These are phyloP conservation scores for Zanthoxylum bungeanum DNA, from an alignment of 345 rosid genomes.

Conservation along the genomic window DNA sequence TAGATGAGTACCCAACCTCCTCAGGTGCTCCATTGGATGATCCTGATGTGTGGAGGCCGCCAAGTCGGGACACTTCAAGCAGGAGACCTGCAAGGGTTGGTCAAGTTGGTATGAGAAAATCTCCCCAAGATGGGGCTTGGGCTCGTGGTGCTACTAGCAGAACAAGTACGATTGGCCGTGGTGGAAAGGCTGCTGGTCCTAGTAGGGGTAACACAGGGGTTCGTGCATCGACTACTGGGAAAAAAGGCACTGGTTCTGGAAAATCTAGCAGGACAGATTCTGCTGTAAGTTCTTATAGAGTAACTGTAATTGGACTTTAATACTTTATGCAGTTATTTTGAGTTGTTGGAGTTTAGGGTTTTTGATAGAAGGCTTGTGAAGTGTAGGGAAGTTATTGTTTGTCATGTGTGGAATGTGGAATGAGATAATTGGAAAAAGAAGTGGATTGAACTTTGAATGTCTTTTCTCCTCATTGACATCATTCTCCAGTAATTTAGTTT, in stretches of 20 bases:
- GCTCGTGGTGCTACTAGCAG: constrained; percentile 70
- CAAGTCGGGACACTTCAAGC: constrained; percentile 65
- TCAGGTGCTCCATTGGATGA: constrained; percentile 86
- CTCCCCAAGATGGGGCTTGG: constrained; percentile 93
- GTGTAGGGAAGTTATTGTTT: constrained; percentile 2
- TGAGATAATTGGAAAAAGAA: background rate
- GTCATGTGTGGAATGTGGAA: background rate
- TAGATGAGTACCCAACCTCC: constrained; percentile 95
- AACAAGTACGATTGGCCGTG: constrained; percentile 58
- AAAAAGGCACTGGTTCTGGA: constrained; percentile 66
- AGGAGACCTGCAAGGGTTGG: constrained; percentile 83
- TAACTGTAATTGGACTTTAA: background rate
- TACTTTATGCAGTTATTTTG: background rate
- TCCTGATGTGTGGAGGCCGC: constrained; percentile 99
- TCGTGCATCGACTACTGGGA: constrained; percentile 71
- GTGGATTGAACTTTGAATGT: background rate
- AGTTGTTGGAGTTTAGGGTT: background rate
- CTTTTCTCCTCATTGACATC: background rate
- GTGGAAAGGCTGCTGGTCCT: constrained; percentile 63
- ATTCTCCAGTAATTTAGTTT: background rate
- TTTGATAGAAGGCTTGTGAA: background rate
- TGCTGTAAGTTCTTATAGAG: constrained; percentile 40
- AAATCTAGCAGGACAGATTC: constrained; percentile 79
- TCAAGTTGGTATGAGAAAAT: constrained; percentile 76
- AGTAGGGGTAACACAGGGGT: constrained; percentile 54